Conservation (phyloP, 192 early-diverging fungal species). For the Backusella luteola region DNA sequence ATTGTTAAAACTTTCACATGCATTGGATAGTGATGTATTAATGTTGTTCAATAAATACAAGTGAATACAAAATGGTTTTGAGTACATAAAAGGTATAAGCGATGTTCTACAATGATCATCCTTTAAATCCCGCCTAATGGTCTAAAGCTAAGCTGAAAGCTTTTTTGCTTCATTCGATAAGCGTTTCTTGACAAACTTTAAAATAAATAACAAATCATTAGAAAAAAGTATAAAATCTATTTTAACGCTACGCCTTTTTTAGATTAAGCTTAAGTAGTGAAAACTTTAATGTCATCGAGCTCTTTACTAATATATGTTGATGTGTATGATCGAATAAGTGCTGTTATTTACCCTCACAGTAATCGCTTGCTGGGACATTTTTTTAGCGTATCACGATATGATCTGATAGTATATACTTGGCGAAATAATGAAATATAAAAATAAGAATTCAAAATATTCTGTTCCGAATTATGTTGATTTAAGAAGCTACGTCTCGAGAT, state of each 20-base stretch:
- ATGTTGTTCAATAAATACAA: background rate
- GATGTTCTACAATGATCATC: background rate
- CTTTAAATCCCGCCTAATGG: background rate
- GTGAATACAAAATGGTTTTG: constrained; percentile 1
- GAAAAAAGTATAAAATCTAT: background rate
- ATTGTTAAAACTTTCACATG: background rate
- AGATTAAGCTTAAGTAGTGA: background rate
- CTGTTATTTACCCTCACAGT: background rate
- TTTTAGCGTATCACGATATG: background rate
- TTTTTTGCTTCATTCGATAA: background rate
- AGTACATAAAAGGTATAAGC: background rate
- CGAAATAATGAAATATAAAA: background rate
- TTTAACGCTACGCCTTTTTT: background rate
- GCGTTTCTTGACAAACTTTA: background rate
- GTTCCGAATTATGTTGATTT: background rate
- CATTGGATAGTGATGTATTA: background rate
- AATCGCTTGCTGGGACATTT: background rate
- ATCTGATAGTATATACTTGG: background rate
- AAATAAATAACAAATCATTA: background rate
- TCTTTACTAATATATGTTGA: background rate
- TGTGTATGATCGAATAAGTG: background rate
- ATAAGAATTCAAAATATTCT: background rate
- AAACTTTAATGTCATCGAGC: background rate
- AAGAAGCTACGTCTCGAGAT: background rate
- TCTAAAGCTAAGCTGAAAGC: background rate